Conservation (phyloP, 129 eudicot species). For the Rutidosis leptorrhynchoides region DNA sequence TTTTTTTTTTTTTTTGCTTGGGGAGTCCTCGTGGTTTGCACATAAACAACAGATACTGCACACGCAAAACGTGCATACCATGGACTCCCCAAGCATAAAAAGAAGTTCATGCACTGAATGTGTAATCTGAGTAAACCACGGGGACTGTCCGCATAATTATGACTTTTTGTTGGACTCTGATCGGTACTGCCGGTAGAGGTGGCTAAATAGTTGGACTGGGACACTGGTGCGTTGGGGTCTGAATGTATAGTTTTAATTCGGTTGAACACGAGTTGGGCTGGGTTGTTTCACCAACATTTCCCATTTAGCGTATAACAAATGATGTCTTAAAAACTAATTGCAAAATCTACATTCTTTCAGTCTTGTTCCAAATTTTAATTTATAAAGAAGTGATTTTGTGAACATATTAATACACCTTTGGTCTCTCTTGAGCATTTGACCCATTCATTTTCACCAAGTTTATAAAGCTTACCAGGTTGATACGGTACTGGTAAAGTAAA, state of each 20-base stretch:
- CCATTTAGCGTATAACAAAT: neutral
- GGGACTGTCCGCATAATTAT: too few species aligned
- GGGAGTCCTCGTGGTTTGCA: too few species aligned
- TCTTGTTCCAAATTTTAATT: too few species aligned
- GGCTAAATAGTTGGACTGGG: neutral
- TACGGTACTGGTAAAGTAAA: neutral
- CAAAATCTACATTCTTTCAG: neutral
- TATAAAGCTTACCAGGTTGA: neutral
- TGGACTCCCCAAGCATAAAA: too few species aligned
- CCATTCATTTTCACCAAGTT: neutral
- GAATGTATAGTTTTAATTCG: neutral
- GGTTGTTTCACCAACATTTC: neutral
- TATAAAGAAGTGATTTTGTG: too few species aligned
- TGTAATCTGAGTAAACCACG: too few species aligned
- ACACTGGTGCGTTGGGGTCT: neutral
- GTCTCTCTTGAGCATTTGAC: neutral
- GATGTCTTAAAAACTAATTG: neutral
- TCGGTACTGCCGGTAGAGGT: neutral
- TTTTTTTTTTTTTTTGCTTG: too few species aligned
- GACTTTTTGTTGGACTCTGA: constrained; percentile 8
- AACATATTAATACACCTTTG: neutral
- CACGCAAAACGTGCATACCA: too few species aligned
- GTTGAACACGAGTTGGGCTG: neutral
- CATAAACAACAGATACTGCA: too few species aligned
- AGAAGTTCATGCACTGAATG: too few species aligned